phyloP scores from a whole-genome alignment of 2,329 filamentous ascomycete species.

The Penicillium sp. region DNA sequence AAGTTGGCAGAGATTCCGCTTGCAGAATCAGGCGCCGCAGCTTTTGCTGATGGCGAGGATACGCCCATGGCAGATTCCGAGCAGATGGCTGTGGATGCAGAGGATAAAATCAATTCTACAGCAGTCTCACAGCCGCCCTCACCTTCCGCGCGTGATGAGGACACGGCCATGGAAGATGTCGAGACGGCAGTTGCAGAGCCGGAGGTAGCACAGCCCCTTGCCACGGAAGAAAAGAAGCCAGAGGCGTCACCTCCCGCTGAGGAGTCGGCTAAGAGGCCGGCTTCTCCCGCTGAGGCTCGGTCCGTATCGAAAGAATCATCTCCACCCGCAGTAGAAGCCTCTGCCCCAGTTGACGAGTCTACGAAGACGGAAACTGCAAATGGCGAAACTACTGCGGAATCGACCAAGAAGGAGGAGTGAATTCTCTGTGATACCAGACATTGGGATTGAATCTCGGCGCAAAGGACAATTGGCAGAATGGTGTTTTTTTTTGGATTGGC shows the following conservation, averaged over 20 bases:
- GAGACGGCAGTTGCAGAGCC: slow-evolving; percentile 15
- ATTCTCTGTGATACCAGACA: slow-evolving; percentile 14
- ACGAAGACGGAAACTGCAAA: slow-evolving; percentile 13
- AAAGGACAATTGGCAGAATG: slow-evolving; percentile 31
- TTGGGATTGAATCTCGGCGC: slow-evolving; percentile 30
- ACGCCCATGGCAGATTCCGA: slow-evolving; percentile 28
- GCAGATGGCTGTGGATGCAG: slow-evolving; percentile 26
- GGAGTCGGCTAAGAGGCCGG: slow-evolving; percentile 14
- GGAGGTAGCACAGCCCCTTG: slow-evolving; percentile 15
- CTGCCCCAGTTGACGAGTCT: slow-evolving; percentile 8
- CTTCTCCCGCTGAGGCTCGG: slow-evolving; percentile 13
- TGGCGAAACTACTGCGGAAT: slow-evolving; percentile 17
- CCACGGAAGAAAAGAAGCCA: slow-evolving; percentile 23
- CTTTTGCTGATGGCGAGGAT: slow-evolving; percentile 28
- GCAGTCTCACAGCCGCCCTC: slow-evolving; percentile 28
- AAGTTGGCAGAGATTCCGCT: slow-evolving; percentile 38
- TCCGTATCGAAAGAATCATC: slow-evolving; percentile 20
- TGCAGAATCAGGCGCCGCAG: slow-evolving; percentile 30
- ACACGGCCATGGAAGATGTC: slow-evolving; percentile 38
- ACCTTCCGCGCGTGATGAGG: slow-evolving; percentile 29
- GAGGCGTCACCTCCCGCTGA: slow-evolving; percentile 17
- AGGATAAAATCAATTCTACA: slow-evolving; percentile 25
- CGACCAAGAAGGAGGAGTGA: slow-evolving; percentile 29
- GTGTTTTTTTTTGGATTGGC: slow-evolving; percentile 29
- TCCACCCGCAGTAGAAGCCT: slow-evolving; percentile 6